A percentile compares a stretch with the other conserved stretches of the same genome.
Evolutionary conservation across 495 filamentous ascomycete genomes (phyloP).

Genomic region (Hamigera avellanea): DNA sequence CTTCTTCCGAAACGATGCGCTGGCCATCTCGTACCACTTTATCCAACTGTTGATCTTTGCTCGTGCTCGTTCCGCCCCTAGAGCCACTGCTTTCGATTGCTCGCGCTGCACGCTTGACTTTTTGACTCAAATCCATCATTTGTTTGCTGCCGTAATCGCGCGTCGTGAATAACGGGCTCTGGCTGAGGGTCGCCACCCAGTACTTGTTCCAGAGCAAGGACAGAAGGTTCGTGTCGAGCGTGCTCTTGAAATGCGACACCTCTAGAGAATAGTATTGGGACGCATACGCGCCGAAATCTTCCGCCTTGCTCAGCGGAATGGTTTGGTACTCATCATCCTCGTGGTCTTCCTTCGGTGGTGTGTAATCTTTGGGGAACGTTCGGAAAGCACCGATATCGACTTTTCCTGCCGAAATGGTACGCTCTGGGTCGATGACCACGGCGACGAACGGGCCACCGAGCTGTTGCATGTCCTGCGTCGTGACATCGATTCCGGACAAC

Average conservation of each 20-base stretch:
- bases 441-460: constrained; percentile 86
- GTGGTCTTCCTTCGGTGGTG: constrained; percentile 33
- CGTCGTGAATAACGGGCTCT: constrained; percentile 84
- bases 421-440: constrained; percentile 93
- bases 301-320: constrained; percentile 82
- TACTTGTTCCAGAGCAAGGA: constrained; percentile 98
- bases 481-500: constrained; percentile 92
- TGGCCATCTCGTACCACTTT: constrained; percentile 71
- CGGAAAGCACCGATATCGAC: constrained; percentile 97
- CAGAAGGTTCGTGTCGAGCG: constrained; percentile 73
- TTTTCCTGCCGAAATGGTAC: constrained; percentile 87
- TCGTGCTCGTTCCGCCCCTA: constrained; percentile 13
- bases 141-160: constrained; percentile 89
- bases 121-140: constrained; percentile 75
- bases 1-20: constrained; percentile 78
- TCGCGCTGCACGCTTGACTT: constrained; percentile 53
- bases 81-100: constrained; percentile 30
- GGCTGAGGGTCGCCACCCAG: constrained; percentile 97
- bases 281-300: constrained; percentile 91
- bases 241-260: constrained; percentile 86
- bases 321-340: constrained; percentile 38
- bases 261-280: constrained; percentile 84
- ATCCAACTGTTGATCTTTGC: constrained; percentile 54
- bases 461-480: constrained; percentile 78
- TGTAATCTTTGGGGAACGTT: constrained; percentile 74